A percentile compares a stretch with the other conserved stretches of the same genome.
Conservation (phyloP, 2,329 filamentous ascomycete genomes). For the Lasiodiplodia sp. region DNA sequence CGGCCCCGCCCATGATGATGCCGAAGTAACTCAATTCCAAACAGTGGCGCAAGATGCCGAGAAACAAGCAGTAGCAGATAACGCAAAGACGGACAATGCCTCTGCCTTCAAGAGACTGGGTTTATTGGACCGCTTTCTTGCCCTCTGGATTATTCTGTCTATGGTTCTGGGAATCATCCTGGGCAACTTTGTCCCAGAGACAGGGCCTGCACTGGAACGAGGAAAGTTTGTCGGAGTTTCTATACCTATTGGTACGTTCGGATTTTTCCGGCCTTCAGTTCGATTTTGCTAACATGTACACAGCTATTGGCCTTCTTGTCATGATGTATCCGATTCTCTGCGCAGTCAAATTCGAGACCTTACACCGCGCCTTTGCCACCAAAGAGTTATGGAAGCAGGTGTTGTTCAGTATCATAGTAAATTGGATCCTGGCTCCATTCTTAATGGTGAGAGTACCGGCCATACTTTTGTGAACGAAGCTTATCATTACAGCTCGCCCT, state of each 20-base stretch:
- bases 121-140: constrained; percentile 55
- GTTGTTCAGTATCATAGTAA: constrained; percentile 76
- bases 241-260: constrained; percentile 52
- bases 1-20: too few relatives aligned
- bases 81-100: too few relatives aligned
- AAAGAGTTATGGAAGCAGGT: constrained; percentile 78
- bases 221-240: constrained; percentile 73
- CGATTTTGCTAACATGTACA: too few relatives aligned
- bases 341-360: constrained; percentile 80
- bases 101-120: too few relatives aligned
- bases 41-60: too few relatives aligned
- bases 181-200: constrained; percentile 72
- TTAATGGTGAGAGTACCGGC: constrained; percentile 74
- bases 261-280: neutral
- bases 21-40: too few relatives aligned
- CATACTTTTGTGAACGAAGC: too few relatives aligned
- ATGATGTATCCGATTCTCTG: constrained; percentile 97
- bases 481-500: too few relatives aligned
- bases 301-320: constrained; percentile 79
- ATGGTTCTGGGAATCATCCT: constrained; percentile 79
- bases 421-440: constrained; percentile 84
- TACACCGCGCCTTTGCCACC: constrained; percentile 71
- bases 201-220: constrained; percentile 68
- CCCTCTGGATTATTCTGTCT: constrained; percentile 75
- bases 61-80: too few relatives aligned